Percentiles rank a stretch among this genome's conserved stretches.
Evolutionary conservation across 345 rosid species (phyloP).

Genomic region (Camelina laxa): DNA sequence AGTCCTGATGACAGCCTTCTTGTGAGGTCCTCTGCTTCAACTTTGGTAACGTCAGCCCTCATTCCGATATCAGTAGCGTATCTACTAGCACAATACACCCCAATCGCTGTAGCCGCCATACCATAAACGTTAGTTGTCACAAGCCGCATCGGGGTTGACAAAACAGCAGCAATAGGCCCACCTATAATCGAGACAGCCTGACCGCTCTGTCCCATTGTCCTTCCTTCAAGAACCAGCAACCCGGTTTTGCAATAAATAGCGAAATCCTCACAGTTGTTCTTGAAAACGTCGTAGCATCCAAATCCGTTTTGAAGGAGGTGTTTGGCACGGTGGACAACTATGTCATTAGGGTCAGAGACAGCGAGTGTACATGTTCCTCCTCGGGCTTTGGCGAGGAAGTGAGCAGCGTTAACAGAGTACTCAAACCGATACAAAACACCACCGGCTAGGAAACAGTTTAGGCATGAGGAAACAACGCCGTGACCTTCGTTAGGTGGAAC

Average conservation of each 20-base stretch:
- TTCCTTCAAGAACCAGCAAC: constrained; percentile 61
- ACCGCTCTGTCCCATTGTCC: constrained; percentile 82
- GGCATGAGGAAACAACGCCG: constrained; percentile 81
- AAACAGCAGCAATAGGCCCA: constrained; percentile 81
- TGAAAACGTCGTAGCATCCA: constrained; percentile 80
- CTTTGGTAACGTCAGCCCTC: constrained; percentile 78
- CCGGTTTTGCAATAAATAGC: constrained; percentile 89
- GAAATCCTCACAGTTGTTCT: constrained; percentile 86
- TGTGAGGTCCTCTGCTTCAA: constrained; percentile 76
- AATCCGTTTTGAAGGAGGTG: constrained; percentile 82
- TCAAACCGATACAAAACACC: constrained; percentile 78
- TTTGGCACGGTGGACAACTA: constrained; percentile 71
- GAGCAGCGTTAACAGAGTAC: constrained; percentile 78
- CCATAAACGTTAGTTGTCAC: constrained; percentile 81
- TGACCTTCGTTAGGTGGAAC: constrained; percentile 56
- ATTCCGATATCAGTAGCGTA: constrained; percentile 86
- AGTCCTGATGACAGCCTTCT: constrained; percentile 62
- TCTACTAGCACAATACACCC: constrained; percentile 81
- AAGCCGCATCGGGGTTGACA: constrained; percentile 71
- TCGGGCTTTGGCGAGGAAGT: constrained; percentile 81
- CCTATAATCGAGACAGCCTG: constrained; percentile 78
- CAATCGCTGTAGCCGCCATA: constrained; percentile 78
- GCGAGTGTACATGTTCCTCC: constrained; percentile 97
- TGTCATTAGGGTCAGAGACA: constrained; percentile 55
- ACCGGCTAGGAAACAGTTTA: constrained; percentile 86